Conservation (phyloP, 2,329 filamentous ascomycete genomes). For the Sphaerostilbella broomeana region DNA sequence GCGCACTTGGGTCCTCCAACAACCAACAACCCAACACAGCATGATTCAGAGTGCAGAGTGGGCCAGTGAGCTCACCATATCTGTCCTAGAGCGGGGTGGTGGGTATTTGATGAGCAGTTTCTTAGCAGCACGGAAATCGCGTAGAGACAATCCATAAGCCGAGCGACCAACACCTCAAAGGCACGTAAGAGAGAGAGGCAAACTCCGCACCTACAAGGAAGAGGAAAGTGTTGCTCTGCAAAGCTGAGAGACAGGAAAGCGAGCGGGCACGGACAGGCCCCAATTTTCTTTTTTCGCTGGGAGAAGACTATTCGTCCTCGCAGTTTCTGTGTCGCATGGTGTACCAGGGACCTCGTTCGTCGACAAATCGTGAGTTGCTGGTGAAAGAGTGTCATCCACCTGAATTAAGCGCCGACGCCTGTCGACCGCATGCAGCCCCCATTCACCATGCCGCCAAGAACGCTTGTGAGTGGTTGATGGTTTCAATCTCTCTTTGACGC, state of each 20-base stretch:
- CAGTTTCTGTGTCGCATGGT: constrained; percentile 1
- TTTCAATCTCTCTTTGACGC: constrained; percentile 6
- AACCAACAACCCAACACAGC: no score
- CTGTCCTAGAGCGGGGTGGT: no score
- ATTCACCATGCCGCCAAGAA: constrained; percentile 17
- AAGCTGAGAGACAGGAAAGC: not conserved
- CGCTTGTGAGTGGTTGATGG: constrained; percentile 15
- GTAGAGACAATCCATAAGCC: no score
- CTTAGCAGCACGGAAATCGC: no score
- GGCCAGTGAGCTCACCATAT: no score
- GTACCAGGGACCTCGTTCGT: constrained; percentile 3
- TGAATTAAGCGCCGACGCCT: constrained; percentile 52
- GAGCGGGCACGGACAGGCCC: not conserved
- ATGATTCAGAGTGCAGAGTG: no score
- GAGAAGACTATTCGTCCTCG: not conserved
- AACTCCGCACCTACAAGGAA: not conserved
- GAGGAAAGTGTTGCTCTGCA: not conserved
- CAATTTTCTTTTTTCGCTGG: not conserved
- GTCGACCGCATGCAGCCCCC: constrained; percentile 43
- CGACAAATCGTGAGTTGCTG: constrained; percentile 31
- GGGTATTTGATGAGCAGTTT: no score
- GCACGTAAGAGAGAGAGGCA: no score
- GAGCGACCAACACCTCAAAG: no score
- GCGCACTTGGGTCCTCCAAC: no score
- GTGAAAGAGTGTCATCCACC: constrained; percentile 35